Evolutionary conservation across 1,284 basidiomycete genomes (phyloP), one percentile per base, ranked within the genome.

Genomic region (Melampsora abietis-canadensis): DNA sequence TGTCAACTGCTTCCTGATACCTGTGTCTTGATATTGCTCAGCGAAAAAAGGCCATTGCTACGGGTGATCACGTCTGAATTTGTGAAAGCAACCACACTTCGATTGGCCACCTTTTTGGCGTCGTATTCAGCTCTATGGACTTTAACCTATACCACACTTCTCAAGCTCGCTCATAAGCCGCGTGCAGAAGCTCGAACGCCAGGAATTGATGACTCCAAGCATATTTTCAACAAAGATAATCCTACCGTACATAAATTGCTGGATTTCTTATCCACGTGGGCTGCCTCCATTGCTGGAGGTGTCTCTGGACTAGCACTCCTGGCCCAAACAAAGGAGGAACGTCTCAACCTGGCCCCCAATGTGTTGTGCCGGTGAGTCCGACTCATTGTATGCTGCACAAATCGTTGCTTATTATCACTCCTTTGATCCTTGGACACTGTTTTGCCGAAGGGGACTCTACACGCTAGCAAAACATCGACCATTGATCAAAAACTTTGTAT

Each of bases 301-400:
- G 24, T 75, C 21, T 51, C 73, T 17, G 73, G 73, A 19, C 27
- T 75, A 34, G 65, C 73, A 8, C n/a, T 75, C 21, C 34, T 68
- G 6, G 60, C 66, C 44, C 73, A 75, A 34, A 30, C 30, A n/a
- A 67, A 75, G 61, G 64, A 75, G 61, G 73, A 75, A 34, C 73
- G 73, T 27, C 21, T 68, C n/a, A 75, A 75, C 54, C 54, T 75
- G 57, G 73, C 65, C 17, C 73, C 73, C 6, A 75, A 68, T 27
- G 21, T 75, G 40, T 54, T 75, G 30, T 75, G 73, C 62, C 73
- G 73, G 73, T 75, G 30, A 74, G 72, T 54, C 40, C 14, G 3
- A 12, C 2, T 65, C 30, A 19, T 61, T 27, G 19, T 2, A 27
- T 3, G 51, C 10, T n/a, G 27, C 27, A 27, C 51, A 27, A 47